Evolutionary conservation across 2,329 filamentous ascomycete species (phyloP), one percentile per base, ranked within the genome.

Genomic region (Cercospora janseana): DNA sequence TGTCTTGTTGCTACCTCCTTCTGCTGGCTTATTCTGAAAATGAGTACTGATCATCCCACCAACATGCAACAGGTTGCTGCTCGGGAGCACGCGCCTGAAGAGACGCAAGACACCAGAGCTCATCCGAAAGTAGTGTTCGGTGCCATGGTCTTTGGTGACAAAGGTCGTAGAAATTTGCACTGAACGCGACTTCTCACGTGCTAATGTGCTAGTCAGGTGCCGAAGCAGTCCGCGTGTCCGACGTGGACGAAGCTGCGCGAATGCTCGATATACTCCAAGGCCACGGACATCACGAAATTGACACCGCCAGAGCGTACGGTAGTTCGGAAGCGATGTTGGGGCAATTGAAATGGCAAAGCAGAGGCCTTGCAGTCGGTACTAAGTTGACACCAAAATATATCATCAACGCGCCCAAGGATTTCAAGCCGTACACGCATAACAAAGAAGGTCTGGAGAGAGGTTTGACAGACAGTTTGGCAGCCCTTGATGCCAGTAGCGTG

Each of bases 401-500:
- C 20, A 28, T 43, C 3, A 38, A 8, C 58, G 58, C 55, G 56
- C 47, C 35, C 23, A 28, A 42, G 18, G 23, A n/a, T n/a, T n/a
- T n/a, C n/a, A n/a, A n/a, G n/a, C n/a, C n/a, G n/a, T n/a, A n/a
- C n/a, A n/a, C n/a, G n/a, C n/a, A n/a, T n/a, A n/a, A 43, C 40
- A 26, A 43, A 16, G 31, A 43, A 18, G 40, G 40, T 2, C 24
- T 43, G 9, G 9, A 21, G 8, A 21, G 18, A 15, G 79, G 79
- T 6, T 73, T 89, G 4, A 80, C 86, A 64, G 79, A 71, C 26
- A 87, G 83, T 53, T 65, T 92, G 61, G 79, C 79, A 64, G 86
- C 89, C 63, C 71, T 93, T 41, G 80, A 80, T 7, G 82, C 85
- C 0, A 79, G 89, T 54, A 78, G 75, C 51, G 80, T 92, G 6